Conservation (phyloP, 1,139 yeast species). For the Entelexis paramagnoliae region DNA sequence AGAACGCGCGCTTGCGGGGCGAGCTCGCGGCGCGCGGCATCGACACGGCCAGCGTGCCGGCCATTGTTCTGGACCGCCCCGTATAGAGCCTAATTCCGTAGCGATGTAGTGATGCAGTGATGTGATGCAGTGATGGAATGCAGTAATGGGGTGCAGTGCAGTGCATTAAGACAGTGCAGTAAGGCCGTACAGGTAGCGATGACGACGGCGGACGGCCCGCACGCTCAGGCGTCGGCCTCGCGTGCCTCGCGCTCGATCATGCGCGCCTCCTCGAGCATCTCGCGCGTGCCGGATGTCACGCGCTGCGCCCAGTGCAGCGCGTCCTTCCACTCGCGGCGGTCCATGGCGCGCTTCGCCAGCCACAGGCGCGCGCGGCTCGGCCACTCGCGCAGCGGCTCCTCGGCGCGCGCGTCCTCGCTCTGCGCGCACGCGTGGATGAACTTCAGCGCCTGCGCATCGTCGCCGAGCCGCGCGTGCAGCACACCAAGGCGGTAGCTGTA, state of each 20-base stretch:
- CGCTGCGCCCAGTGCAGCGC: conserved; percentile 71
- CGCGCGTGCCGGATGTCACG: conserved; percentile 68
- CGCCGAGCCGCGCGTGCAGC: conserved; percentile 42
- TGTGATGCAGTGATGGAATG: no score
- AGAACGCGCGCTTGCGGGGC: conserved; percentile 25
- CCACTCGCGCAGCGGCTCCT: conserved; percentile 42
- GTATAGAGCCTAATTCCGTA: background rate
- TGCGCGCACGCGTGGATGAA: conserved; percentile 67
- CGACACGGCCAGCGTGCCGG: conserved; percentile 9
- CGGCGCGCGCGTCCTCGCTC: conserved; percentile 43
- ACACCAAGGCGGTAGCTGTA: conserved; percentile 60
- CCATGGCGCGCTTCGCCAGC: conserved; percentile 66
- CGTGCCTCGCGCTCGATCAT: conserved; percentile 57
- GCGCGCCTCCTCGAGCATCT: conserved; percentile 73
- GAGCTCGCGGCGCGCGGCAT: conserved; percentile 13
- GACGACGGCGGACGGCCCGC: background rate
- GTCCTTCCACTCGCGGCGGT: conserved; percentile 46
- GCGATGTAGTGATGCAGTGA: background rate
- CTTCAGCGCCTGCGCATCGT: conserved; percentile 25
- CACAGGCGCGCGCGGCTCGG: conserved; percentile 76
- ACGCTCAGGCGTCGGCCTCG: background rate
- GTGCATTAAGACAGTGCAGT: no score
- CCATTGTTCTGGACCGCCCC: background rate
- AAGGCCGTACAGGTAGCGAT: no score
- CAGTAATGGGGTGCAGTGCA: no score